These are phyloP conservation scores for Candida glaebosa DNA, from an alignment of 805 yeast species.

Conservation along the genomic window DNA sequence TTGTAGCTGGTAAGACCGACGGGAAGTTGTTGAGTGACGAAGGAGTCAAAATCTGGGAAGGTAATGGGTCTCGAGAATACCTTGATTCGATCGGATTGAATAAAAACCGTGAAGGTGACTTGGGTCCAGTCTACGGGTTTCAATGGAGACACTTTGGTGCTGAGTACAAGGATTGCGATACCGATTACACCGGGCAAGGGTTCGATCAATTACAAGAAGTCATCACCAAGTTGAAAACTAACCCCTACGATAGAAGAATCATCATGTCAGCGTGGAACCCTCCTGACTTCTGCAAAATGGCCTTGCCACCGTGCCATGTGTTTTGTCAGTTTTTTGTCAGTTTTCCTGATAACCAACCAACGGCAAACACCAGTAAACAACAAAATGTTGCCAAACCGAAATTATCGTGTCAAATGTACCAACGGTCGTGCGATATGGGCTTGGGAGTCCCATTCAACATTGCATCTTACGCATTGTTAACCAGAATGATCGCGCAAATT, in stretches of 20 bases:
- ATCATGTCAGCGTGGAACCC: constrained; percentile 99
- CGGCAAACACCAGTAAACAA: constrained; percentile 10
- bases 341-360: constrained; percentile 52
- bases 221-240: constrained; percentile 73
- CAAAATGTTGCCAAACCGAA: constrained; percentile 46
- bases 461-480: constrained; percentile 90
- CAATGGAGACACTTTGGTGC: constrained; percentile 99
- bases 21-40: constrained; percentile 72
- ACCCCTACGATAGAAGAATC: constrained; percentile 93
- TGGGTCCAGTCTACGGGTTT: constrained; percentile 98
- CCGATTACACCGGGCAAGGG: constrained; percentile 85
- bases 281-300: constrained; percentile 90
- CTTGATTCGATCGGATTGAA: constrained; percentile 79
- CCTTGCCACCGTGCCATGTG: constrained; percentile 97
- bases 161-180: constrained; percentile 77
- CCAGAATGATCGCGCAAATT: constrained; percentile 94
- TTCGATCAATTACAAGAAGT: constrained; percentile 84
- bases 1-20: constrained; percentile 84
- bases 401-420: constrained; percentile 86
- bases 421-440: constrained; percentile 99
- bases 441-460: constrained; percentile 98
- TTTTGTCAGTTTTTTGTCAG: constrained; percentile 93
- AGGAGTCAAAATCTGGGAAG: constrained; percentile 98
- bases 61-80: constrained; percentile 92
- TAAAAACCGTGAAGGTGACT: constrained; percentile 83